phyloP scores from a whole-genome alignment of 2,329 filamentous ascomycete species.

The Neonectria punicea region DNA sequence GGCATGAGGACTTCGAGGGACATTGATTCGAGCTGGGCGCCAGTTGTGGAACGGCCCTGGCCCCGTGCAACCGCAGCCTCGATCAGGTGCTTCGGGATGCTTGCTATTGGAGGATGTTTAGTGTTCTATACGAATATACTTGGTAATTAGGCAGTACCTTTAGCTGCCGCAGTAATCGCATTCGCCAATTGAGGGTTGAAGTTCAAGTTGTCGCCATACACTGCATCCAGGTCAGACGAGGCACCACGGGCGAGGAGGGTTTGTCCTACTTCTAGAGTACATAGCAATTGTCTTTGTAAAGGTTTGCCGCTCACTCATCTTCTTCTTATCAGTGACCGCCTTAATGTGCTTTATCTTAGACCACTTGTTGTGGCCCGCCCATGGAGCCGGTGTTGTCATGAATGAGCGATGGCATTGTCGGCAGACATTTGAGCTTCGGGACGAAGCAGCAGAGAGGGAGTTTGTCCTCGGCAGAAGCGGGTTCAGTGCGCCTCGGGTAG shows the following conservation, averaged over 20 bases:
- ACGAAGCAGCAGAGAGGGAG: conserved; percentile 17
- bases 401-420: conserved; percentile 62
- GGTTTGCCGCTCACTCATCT: conserved; percentile 74
- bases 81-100: conserved; percentile 85
- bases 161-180: conserved; percentile 81
- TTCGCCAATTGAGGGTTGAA: conserved; percentile 81
- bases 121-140: not conserved
- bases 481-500: conserved; percentile 25
- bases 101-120: conserved; percentile 57
- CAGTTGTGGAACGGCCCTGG: conserved; percentile 81
- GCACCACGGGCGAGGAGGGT: not conserved
- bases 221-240: conserved; percentile 53
- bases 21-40: conserved; percentile 79
- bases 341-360: conserved; percentile 97
- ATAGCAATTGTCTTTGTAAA: conserved; percentile 79
- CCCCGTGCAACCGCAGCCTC: conserved; percentile 89
- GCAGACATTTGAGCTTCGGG: conserved; percentile 50
- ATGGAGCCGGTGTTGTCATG: conserved; percentile 53
- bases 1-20: conserved; percentile 85
- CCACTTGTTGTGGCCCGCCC: conserved; percentile 90
- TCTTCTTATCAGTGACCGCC: conserved; percentile 83
- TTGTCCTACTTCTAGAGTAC: conserved; percentile 74
- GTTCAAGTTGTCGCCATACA: conserved; percentile 78
- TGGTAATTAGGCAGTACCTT: conserved; percentile 57
- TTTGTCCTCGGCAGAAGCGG: conserved; percentile 28